Conservation (phyloP, 2,329 filamentous ascomycete species). For the Nemania abortiva region DNA sequence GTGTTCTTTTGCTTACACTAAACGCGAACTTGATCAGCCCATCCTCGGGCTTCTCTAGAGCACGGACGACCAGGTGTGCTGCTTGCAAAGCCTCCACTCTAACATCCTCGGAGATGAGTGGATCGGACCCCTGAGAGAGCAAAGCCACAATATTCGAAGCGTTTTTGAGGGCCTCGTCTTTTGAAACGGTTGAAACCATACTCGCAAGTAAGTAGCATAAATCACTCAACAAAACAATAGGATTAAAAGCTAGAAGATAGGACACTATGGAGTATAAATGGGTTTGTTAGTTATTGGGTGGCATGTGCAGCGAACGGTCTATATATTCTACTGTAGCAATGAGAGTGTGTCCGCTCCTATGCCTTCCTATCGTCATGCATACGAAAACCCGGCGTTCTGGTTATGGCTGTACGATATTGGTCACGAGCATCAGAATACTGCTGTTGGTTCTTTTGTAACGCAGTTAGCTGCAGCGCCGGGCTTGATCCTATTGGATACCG, state of each 20-base stretch:
- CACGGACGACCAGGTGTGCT: constrained; percentile 8
- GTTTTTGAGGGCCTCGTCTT: constrained; percentile 16
- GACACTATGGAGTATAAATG: not conserved
- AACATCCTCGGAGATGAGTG: constrained; percentile 20
- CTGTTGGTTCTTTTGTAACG: constrained; percentile 6
- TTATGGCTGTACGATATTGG: constrained; percentile 1
- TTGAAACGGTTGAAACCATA: constrained; percentile 17
- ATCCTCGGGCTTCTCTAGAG: constrained; percentile 30
- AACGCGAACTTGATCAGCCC: constrained; percentile 29
- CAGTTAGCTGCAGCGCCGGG: constrained; percentile 5
- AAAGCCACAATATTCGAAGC: constrained; percentile 20
- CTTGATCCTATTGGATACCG: constrained; percentile 16
- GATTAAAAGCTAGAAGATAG: not conserved
- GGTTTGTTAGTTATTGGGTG: not conserved
- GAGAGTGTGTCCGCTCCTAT: not conserved
- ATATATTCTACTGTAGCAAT: constrained; percentile 10
- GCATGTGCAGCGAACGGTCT: not conserved
- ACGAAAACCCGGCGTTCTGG: constrained; percentile 1
- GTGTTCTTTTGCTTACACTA: constrained; percentile 13
- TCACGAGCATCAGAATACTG: not conserved
- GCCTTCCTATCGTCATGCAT: not conserved
- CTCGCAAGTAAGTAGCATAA: not conserved
- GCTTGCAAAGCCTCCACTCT: constrained; percentile 22
- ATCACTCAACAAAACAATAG: not conserved
- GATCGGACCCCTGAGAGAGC: constrained; percentile 20